Evolutionary conservation across 2,329 filamentous ascomycete genomes (phyloP), one percentile per base, ranked within the genome.

Genomic region (Xylaria sp.): DNA sequence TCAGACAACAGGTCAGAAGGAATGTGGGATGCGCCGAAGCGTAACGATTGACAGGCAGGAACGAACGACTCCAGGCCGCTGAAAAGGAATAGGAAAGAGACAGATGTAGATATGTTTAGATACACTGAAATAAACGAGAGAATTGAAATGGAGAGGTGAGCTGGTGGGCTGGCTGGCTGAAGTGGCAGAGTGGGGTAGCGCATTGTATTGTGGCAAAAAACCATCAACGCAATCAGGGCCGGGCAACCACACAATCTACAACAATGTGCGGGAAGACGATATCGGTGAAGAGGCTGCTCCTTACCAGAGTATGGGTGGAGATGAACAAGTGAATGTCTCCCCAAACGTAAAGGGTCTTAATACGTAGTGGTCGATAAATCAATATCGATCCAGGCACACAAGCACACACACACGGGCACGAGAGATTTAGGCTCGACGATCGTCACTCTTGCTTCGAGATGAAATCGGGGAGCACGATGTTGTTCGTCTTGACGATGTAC

Each of bases 261-360:
- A 18, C n/a, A 25, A 31, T 9, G 13, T 7, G 39, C 18, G 23
- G 63, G 56, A 57, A 46, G 46, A 41, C 10, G n/a, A 25, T 28
- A 39, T 18, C 48, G 25, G 12, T 15, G 34, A 59, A 51, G 50
- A 61, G 34, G 46, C 46, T 46, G 18, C 1, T 63, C 67, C 86
- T 82, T 90, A 91, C 89, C 87, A 85, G 88, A 37, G 88, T 83
- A 89, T 92, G 87, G 89, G 83, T 89, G 93, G 94, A 97, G 94
- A 97, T 92, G 86, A 94, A 97, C 94, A 97, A 97, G 82, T 91
- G 83, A 97, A 97, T 97, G 94, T 94, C 92, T 97, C 94, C 92
- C 94, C 93, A 85, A 84, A 82, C 37, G 55, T 57, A 46, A 25
- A 83, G 80, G 74, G 70, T 76, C 62, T 70, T 72, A 74, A 66